These are phyloP conservation scores for Jamesozyma piceae DNA, from an alignment of 805 yeast genomes.

Conservation along the genomic window DNA sequence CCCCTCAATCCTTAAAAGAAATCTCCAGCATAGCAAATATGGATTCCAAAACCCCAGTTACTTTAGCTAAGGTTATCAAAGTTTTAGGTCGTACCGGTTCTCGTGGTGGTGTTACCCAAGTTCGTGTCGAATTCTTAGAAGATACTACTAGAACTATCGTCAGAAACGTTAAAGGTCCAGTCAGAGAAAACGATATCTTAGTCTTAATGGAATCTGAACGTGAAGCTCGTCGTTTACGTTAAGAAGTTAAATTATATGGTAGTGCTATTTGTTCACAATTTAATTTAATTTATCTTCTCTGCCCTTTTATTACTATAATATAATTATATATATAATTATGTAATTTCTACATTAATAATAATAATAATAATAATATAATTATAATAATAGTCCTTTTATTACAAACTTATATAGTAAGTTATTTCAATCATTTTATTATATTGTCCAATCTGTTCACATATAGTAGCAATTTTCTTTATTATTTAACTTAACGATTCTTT, in stretches of 20 bases:
- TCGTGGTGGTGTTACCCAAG: constrained; percentile 99
- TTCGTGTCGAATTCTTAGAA: constrained; percentile 93
- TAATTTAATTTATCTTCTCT: not conserved
- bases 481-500: too few relatives aligned
- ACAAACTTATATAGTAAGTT: too few relatives aligned
- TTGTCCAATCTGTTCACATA: too few relatives aligned
- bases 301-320: not conserved
- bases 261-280: too few relatives aligned
- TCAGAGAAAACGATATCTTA: constrained; percentile 95
- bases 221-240: constrained; percentile 95
- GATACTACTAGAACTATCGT: constrained; percentile 91
- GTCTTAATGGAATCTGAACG: constrained; percentile 99
- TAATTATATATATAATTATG: not conserved
- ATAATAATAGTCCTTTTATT: not conserved
- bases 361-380: not conserved
- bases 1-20: too few relatives aligned
- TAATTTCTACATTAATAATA: not conserved
- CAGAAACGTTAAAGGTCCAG: constrained; percentile 97
- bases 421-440: too few relatives aligned
- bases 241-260: too few relatives aligned
- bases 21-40: too few relatives aligned
- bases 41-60: constrained; percentile 75
- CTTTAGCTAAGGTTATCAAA: constrained; percentile 98
- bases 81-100: constrained; percentile 99
- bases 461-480: too few relatives aligned